Percentiles rank a stretch among this genome's conserved stretches.
Evolutionary conservation across 2,329 filamentous ascomycete species (phyloP).

Genomic region (Ilyonectria robusta): DNA sequence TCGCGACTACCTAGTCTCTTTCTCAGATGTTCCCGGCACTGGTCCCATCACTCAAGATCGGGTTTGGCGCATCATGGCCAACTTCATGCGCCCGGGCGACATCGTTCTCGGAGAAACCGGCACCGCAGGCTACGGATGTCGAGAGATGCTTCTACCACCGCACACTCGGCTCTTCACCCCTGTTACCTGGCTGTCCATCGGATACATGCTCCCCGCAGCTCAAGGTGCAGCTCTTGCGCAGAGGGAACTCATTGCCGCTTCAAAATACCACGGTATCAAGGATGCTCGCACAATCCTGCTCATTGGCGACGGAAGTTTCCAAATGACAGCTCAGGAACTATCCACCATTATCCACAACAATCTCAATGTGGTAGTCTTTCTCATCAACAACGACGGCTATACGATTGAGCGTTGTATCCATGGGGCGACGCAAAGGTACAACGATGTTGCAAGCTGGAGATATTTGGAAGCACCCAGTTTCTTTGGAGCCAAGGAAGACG

Average conservation of each 20-base stretch:
- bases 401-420: conserved; percentile 72
- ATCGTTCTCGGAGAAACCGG: conserved; percentile 72
- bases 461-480: conserved; percentile 64
- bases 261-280: conserved; percentile 34
- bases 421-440: conserved; percentile 66
- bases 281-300: conserved; percentile 64
- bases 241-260: conserved; percentile 55
- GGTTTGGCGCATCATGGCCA: conserved; percentile 62
- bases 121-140: conserved; percentile 68
- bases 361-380: conserved; percentile 64
- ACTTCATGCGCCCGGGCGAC: conserved; percentile 65
- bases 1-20: conserved; percentile 37
- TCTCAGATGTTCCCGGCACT: conserved; percentile 37
- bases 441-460: conserved; percentile 68
- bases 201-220: conserved; percentile 71
- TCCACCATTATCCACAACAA: conserved; percentile 72
- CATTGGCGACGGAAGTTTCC: conserved; percentile 75
- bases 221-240: conserved; percentile 70
- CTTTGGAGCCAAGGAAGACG: conserved; percentile 61
- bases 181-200: conserved; percentile 72
- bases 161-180: conserved; percentile 63
- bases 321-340: conserved; percentile 77
- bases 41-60: conserved; percentile 62
- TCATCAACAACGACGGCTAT: conserved; percentile 73
- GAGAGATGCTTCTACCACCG: conserved; percentile 64